Base-by-base conservation (phyloP, 2,329 filamentous ascomycete species). In the Penicillium corylophilum region DNA sequence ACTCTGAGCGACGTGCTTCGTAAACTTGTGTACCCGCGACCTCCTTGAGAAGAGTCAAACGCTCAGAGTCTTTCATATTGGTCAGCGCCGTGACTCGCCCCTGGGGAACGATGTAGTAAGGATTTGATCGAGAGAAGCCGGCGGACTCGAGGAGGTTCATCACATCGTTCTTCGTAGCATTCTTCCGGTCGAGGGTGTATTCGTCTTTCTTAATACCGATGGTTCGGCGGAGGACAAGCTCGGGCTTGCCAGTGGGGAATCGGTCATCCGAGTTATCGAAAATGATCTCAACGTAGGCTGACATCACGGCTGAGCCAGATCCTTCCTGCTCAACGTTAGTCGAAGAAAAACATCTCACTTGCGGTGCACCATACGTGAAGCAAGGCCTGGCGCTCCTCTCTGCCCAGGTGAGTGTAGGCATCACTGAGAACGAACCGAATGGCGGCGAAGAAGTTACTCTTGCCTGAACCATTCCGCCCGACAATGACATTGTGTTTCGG, bases 401-500 rank as follows among this genome's bases (percentile, higher is more conserved):
- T 88, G 59, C 88, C 90, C 84, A 99, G 90, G 72, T 95, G 89
- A 40, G 89, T 95, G 75, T 99, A 99, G 60, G 91, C 90, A 84
- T 99, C 94, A 74, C 92, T 94, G 57, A 99, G 86, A 41, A 97
- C 95, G 76, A 99, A 99, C 52, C 94, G 91, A 74, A 99, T 96
- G 40, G 94, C 94, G 46, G 94, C 93, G 75, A 99, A 99, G 83
- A 99, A 99, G 77, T 99, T 99, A 73, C 91, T 96, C 82, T 99
- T 99, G 68, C 94, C 94, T 2, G 94, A 97, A 61, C 94, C 94
- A 85, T 99, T 99, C 78, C 94, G 93, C 62, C 94, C 94, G 67
- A 99, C 94, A 66, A 99, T 95, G 63, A 99, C 92, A 78, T 99
- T 99, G 67, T 93, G 94, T 67, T 95, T 95, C 47, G 93, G 87